Percentiles rank a stretch among this genome's conserved stretches.
Conservation (phyloP, 441 rosid species). For the Jatropha podagrica region DNA sequence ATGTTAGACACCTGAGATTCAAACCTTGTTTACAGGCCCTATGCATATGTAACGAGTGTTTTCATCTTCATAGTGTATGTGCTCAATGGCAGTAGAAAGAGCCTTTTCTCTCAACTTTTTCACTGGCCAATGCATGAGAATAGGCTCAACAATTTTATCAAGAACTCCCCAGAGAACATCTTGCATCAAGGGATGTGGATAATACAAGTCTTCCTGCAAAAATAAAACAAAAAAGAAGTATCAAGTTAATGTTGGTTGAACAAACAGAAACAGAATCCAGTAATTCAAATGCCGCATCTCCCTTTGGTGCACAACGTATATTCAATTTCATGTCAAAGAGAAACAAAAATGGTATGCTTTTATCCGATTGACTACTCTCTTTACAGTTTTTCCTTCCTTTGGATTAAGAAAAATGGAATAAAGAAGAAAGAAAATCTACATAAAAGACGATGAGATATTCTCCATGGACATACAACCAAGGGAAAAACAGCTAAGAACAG, state of each 20-base stretch:
- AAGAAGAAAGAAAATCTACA: not conserved
- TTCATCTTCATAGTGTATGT: conserved; percentile 93
- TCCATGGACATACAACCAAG: not conserved
- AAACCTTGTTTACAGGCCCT: conserved; percentile 95
- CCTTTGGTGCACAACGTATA: not conserved
- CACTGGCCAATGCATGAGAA: conserved; percentile 83
- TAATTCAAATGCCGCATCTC: not conserved
- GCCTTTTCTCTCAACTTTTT: conserved; percentile 85
- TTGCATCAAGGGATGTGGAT: conserved; percentile 64
- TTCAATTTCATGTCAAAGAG: too few species aligned
- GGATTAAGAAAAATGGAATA: not conserved
- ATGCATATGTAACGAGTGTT: conserved; percentile 90
- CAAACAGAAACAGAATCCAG: not conserved
- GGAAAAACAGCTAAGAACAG: too few species aligned
- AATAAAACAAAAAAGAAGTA: not conserved
- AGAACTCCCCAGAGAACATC: conserved; percentile 59
- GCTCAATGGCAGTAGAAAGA: conserved; percentile 52
- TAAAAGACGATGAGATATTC: not conserved
- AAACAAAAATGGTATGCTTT: not conserved
- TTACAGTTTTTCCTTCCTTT: not conserved
- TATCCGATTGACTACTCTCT: not conserved
- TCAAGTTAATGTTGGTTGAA: not conserved
- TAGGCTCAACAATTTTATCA: conserved; percentile 51
- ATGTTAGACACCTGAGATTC: conserved; percentile 19
- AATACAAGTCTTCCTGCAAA: conserved; percentile 65